A percentile compares a stretch with the other conserved stretches of the same genome.
Conservation (phyloP, 805 yeast genomes). For the Barnettozyma californica region DNA sequence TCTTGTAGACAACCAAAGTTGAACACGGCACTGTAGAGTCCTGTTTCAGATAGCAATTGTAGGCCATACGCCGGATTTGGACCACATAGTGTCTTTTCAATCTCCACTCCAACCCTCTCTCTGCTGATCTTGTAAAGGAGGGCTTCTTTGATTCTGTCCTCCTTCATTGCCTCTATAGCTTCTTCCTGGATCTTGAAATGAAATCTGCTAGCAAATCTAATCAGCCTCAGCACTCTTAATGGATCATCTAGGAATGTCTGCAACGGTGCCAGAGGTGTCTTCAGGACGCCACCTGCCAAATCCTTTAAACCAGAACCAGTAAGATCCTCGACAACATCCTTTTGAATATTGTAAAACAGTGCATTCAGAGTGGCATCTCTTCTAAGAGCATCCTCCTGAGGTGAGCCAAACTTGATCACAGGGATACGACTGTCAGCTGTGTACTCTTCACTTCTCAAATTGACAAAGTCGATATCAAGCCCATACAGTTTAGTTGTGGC, state of each 20-base stretch:
- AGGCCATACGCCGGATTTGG: slow-evolving; percentile 60
- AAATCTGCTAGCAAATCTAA: slow-evolving; percentile 81
- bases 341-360: slow-evolving; percentile 74
- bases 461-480: slow-evolving; percentile 89
- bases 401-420: slow-evolving; percentile 74
- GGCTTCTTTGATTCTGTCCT: slow-evolving; percentile 48
- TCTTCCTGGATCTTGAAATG: slow-evolving; percentile 57
- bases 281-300: slow-evolving; percentile 57
- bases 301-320: slow-evolving; percentile 76
- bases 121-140: slow-evolving; percentile 73
- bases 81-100: slow-evolving; percentile 70
- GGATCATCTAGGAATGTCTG: slow-evolving; percentile 94
- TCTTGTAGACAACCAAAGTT: slow-evolving; percentile 26
- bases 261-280: slow-evolving; percentile 84
- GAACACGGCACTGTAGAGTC: slow-evolving; percentile 57
- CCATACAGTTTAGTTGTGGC: slow-evolving; percentile 86
- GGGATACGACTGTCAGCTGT: slow-evolving; percentile 87
- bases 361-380: slow-evolving; percentile 96
- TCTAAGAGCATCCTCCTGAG: slow-evolving; percentile 84
- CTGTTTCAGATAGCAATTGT: slow-evolving; percentile 47
- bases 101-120: slow-evolving; percentile 85
- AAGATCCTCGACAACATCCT: slow-evolving; percentile 72
- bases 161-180: slow-evolving; percentile 59
- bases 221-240: slow-evolving; percentile 74
- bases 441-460: slow-evolving; percentile 82